These are phyloP conservation scores for Aspergillus sclerotiicarbonarius DNA, from an alignment of 495 filamentous ascomycete species.

Conservation along the genomic window DNA sequence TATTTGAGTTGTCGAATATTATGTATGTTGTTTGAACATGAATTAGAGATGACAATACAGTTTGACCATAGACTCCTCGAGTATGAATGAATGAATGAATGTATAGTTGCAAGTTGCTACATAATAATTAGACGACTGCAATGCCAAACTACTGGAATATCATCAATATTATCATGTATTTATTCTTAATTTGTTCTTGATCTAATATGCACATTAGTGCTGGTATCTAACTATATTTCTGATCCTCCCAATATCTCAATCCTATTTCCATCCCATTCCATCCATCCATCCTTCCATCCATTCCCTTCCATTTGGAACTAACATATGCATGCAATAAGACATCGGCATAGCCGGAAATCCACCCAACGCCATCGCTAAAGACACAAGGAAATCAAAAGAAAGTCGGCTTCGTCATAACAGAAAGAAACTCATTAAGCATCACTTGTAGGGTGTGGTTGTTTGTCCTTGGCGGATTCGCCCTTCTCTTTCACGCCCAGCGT, in stretches of 20 bases:
- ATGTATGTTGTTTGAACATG: no score
- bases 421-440: slow-evolving; percentile 25
- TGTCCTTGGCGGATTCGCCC: slow-evolving; percentile 15
- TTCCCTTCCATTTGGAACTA: background rate
- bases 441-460: slow-evolving; percentile 11
- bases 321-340: no score
- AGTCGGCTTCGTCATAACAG: slow-evolving; percentile 12
- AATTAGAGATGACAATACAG: no score
- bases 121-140: no score
- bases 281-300: background rate
- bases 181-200: background rate
- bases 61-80: no score
- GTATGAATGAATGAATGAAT: no score
- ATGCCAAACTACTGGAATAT: no score
- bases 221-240: background rate
- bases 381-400: slow-evolving; percentile 10
- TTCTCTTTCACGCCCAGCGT: slow-evolving; percentile 23
- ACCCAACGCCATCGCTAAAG: slow-evolving; percentile 43
- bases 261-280: background rate
- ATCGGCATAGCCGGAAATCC: background rate
- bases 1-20: no score
- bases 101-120: no score
- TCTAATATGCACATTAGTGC: background rate
- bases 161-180: background rate
- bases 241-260: background rate